Evolutionary conservation across 306 rosid genomes (phyloP).

Genomic region (Casuarina equisetifolia): DNA sequence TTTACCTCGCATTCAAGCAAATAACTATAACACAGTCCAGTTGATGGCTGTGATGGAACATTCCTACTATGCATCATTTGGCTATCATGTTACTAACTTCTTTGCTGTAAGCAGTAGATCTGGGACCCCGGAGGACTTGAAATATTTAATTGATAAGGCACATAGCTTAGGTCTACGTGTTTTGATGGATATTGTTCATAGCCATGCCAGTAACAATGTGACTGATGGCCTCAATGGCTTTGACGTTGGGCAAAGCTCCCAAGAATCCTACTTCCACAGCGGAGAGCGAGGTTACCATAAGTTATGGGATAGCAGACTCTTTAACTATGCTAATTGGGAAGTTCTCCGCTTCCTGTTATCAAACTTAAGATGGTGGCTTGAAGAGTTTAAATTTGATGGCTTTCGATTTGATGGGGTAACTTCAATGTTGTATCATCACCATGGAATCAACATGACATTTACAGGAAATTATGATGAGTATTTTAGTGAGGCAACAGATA

Average conservation of each 20-base stretch:
- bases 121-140: conserved; percentile 97
- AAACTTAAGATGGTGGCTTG: conserved; percentile 94
- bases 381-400: conserved; percentile 89
- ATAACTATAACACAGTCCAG: conserved; percentile 92
- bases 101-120: conserved; percentile 95
- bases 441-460: conserved; percentile 74
- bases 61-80: conserved; percentile 96
- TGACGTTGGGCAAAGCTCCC: conserved; percentile 91
- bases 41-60: conserved; percentile 99
- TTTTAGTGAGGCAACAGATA: conserved; percentile 83
- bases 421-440: conserved; percentile 96
- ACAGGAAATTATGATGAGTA: conserved; percentile 85
- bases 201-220: conserved; percentile 92
- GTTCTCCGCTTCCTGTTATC: conserved; percentile 95
- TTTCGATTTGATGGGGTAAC: conserved; percentile 98
- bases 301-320: conserved; percentile 93
- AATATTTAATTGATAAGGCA: conserved; percentile 89
- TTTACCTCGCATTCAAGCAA: conserved; percentile 81
- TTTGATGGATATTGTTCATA: conserved; percentile 91
- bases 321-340: conserved; percentile 97
- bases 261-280: conserved; percentile 81
- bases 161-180: conserved; percentile 83
- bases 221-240: conserved; percentile 97
- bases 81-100: conserved; percentile 90
- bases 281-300: conserved; percentile 94